These are phyloP conservation scores for Eucalyptus tenuipes DNA, from an alignment of 345 rosid genomes.

Conservation along the genomic window DNA sequence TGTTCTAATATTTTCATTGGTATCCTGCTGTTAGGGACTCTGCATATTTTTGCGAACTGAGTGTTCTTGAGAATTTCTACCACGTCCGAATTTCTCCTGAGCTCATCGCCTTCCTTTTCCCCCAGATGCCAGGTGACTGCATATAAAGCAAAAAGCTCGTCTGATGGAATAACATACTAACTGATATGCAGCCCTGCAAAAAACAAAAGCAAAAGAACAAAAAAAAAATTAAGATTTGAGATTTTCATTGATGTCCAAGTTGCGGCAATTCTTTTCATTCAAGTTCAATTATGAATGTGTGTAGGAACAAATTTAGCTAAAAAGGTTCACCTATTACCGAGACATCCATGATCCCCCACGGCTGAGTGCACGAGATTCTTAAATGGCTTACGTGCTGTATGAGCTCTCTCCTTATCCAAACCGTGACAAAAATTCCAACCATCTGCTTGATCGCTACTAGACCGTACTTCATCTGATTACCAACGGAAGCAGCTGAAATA, in stretches of 20 bases:
- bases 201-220: neutral
- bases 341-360: constrained; percentile 89
- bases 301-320: neutral
- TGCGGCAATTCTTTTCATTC: neutral
- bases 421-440: constrained; percentile 91
- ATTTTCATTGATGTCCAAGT: neutral
- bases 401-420: constrained; percentile 84
- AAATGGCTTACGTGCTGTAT: constrained; percentile 69
- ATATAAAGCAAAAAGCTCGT: constrained; percentile 82
- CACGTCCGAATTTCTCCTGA: constrained; percentile 72
- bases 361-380: constrained; percentile 50
- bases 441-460: constrained; percentile 82
- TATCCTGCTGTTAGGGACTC: constrained; percentile 28
- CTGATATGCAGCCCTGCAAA: constrained; percentile 87
- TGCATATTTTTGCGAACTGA: constrained; percentile 63
- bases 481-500: neutral
- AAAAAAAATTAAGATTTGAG: neutral
- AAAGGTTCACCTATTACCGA: constrained; percentile 75
- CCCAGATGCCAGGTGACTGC: constrained; percentile 97
- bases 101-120: constrained; percentile 93
- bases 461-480: constrained; percentile 49
- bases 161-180: constrained; percentile 73
- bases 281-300: neutral
- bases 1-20: constrained; percentile 69
- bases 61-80: constrained; percentile 75